Conservation (phyloP, 2,329 filamentous ascomycete species). For the Penicillium thymicola region DNA sequence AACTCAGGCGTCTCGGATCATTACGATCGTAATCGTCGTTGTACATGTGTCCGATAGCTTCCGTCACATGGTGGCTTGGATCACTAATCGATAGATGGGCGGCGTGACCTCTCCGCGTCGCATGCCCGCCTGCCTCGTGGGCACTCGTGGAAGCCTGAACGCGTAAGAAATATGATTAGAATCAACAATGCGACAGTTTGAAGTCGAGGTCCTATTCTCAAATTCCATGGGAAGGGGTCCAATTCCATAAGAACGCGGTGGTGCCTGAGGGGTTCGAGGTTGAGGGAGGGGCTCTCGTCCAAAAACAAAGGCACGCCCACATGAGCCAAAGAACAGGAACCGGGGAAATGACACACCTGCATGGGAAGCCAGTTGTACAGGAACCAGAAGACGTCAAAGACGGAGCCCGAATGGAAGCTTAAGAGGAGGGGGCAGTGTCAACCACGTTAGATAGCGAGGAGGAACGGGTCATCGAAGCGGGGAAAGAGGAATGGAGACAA, state of each 20-base stretch:
- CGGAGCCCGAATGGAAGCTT: conserved; percentile 23
- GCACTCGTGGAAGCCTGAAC: conserved; percentile 42
- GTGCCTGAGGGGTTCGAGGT: neutral
- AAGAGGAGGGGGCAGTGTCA: conserved; percentile 26
- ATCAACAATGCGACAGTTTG: neutral
- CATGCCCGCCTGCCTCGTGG: conserved; percentile 46
- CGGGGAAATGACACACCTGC: conserved; percentile 34
- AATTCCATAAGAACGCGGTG: neutral
- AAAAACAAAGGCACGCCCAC: conserved; percentile 4
- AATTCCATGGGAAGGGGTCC: neutral
- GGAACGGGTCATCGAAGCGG: conserved; percentile 43
- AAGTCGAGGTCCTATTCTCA: neutral
- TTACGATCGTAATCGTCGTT: conserved; percentile 65
- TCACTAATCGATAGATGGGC: conserved; percentile 73
- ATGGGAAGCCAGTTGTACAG: conserved; percentile 34
- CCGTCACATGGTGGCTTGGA: conserved; percentile 89
- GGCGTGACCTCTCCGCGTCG: conserved; percentile 55
- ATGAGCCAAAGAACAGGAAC: conserved; percentile 1
- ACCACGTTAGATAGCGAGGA: conserved; percentile 19
- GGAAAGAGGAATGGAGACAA: conserved; percentile 20
- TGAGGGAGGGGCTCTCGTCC: neutral
- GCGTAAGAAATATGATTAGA: conserved; percentile 10
- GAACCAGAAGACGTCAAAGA: conserved; percentile 25
- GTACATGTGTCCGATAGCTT: conserved; percentile 88
- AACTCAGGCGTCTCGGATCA: conserved; percentile 70